Evolutionary conservation across 371 early-diverging fungal species (phyloP).

Genomic region (Mucor lusitanicus): DNA sequence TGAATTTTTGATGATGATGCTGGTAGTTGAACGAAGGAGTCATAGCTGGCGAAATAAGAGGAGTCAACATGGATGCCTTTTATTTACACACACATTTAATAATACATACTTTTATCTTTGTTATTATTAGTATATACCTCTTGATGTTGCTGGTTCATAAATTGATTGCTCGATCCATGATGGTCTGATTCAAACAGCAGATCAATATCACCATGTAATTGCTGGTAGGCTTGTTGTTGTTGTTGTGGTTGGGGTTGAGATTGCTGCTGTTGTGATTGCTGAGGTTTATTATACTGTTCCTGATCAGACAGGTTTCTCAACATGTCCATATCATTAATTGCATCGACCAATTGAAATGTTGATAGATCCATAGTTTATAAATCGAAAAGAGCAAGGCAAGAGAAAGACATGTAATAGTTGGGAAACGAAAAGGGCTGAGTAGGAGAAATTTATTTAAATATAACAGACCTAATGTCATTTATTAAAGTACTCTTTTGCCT

Average conservation of each 20-base stretch:
- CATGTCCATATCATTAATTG: slow-evolving; percentile 29
- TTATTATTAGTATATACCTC: slow-evolving; percentile 22
- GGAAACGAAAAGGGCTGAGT: slow-evolving; percentile 4
- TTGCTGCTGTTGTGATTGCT: background rate
- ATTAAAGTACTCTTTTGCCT: background rate
- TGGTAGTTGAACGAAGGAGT: slow-evolving; percentile 51
- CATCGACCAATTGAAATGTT: slow-evolving; percentile 22
- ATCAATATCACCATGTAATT: slow-evolving; percentile 19
- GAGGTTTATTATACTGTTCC: slow-evolving; percentile 1
- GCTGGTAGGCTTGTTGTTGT: slow-evolving; percentile 5
- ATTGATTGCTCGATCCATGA: slow-evolving; percentile 4
- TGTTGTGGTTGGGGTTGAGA: background rate
- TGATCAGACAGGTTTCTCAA: slow-evolving; percentile 18
- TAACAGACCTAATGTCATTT: background rate
- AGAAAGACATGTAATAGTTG: background rate
- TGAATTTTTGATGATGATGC: slow-evolving; percentile 30
- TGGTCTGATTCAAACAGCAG: slow-evolving; percentile 15
- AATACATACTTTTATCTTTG: slow-evolving; percentile 5
- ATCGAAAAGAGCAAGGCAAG: background rate
- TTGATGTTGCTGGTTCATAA: slow-evolving; percentile 10
- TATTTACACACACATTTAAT: background rate
- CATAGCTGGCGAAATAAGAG: slow-evolving; percentile 68
- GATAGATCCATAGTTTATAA: slow-evolving; percentile 21
- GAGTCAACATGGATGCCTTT: slow-evolving; percentile 41
- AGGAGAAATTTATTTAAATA: slow-evolving; percentile 2